Conservation (phyloP, 1,139 yeast genomes). For the Candida tetrigidarum region DNA sequence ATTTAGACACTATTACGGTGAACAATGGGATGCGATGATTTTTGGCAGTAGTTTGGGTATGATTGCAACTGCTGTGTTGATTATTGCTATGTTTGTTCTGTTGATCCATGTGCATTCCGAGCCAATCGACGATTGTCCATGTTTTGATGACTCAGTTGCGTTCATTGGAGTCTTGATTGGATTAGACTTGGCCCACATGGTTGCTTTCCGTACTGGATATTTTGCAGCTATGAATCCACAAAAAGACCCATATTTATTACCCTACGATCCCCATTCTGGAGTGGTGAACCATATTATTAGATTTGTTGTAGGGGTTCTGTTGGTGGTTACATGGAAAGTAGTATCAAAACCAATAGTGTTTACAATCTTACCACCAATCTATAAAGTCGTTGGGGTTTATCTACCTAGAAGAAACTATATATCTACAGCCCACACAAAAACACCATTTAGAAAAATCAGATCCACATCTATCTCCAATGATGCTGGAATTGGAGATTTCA, state of each 20-base stretch:
- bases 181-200: conserved; percentile 61
- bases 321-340: conserved; percentile 73
- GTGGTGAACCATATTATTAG: conserved; percentile 44
- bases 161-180: conserved; percentile 91
- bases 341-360: conserved; percentile 65
- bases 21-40: conserved; percentile 43
- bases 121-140: conserved; percentile 95
- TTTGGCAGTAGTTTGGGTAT: conserved; percentile 31
- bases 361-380: conserved; percentile 52
- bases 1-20: conserved; percentile 41
- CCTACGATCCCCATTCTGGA: conserved; percentile 48
- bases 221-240: conserved; percentile 23
- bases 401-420: conserved; percentile 45
- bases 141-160: conserved; percentile 95
- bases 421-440: conserved; percentile 43
- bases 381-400: conserved; percentile 44
- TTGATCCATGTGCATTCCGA: conserved; percentile 74
- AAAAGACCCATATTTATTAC: conserved; percentile 40
- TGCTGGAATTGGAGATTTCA: conserved; percentile 41
- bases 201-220: conserved; percentile 30
- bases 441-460: conserved; percentile 41
- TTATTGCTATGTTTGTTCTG: conserved; percentile 45
- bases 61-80: conserved; percentile 36
- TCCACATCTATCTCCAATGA: conserved; percentile 45
- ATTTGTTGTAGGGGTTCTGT: conserved; percentile 56